These are phyloP conservation scores for Skeletonema marinoi DNA, from an alignment of 108 stramenopile genomes.

Conservation along the genomic window DNA sequence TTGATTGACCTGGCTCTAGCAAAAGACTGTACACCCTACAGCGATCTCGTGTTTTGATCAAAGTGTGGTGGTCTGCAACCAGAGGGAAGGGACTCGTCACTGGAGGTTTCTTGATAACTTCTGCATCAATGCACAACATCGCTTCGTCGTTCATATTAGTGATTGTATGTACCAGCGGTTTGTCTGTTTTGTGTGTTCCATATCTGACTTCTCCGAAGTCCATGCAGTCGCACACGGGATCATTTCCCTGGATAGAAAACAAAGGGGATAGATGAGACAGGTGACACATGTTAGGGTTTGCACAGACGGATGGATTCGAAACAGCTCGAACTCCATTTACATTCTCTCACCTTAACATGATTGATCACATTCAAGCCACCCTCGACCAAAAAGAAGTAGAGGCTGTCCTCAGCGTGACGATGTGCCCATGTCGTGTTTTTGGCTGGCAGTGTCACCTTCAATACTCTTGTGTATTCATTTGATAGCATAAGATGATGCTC, in stretches of 20 bases:
- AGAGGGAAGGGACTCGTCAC: constrained; percentile 44
- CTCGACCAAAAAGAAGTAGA: constrained; percentile 67
- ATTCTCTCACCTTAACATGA: constrained; percentile 46
- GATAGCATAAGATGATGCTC: constrained; percentile 51
- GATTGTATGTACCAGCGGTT: constrained; percentile 71
- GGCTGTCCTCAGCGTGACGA: constrained; percentile 66
- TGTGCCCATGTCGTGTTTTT: constrained; percentile 64
- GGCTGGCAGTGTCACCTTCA: constrained; percentile 55
- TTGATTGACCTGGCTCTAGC: constrained; percentile 57
- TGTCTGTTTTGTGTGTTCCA: constrained; percentile 51
- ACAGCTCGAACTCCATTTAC: no score
- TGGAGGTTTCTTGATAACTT: constrained; percentile 64
- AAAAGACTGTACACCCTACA: constrained; percentile 68
- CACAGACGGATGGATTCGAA: no score
- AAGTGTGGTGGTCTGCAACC: constrained; percentile 52
- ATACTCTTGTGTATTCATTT: constrained; percentile 66
- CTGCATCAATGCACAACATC: constrained; percentile 75
- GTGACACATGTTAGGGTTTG: no score
- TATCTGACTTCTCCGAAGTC: constrained; percentile 67
- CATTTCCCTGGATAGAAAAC: constrained; percentile 28
- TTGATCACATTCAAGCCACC: constrained; percentile 65
- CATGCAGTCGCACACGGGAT: constrained; percentile 60
- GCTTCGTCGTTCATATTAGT: constrained; percentile 47
- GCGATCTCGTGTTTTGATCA: constrained; percentile 56
- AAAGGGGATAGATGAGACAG: no score